These are phyloP conservation scores for Phaeodactylum tricornutum DNA, from an alignment of 108 stramenopile genomes.

Conservation along the genomic window DNA sequence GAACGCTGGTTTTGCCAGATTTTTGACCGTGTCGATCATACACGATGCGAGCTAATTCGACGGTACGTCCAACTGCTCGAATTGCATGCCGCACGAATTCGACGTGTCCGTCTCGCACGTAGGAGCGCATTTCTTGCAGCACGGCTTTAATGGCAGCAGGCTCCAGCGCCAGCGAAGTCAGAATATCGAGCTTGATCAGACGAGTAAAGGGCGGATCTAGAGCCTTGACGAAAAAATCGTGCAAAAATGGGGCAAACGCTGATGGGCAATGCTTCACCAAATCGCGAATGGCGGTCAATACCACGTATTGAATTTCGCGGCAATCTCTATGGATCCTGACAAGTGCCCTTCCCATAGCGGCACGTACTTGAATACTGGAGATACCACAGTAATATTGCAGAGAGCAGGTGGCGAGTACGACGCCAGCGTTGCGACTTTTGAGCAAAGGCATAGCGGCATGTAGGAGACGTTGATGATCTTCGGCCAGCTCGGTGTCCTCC, in stretches of 20 bases:
- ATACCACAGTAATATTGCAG: constrained; percentile 92
- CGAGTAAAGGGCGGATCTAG: constrained; percentile 89
- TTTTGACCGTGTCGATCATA: constrained; percentile 56
- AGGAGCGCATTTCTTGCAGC: constrained; percentile 86
- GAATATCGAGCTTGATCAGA: constrained; percentile 92
- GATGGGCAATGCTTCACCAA: constrained; percentile 85
- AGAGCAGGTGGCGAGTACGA: constrained; percentile 90
- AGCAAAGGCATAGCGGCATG: constrained; percentile 82
- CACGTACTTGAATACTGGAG: constrained; percentile 59
- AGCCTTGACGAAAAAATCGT: constrained; percentile 94
- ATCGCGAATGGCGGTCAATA: constrained; percentile 84
- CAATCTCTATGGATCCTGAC: constrained; percentile 90
- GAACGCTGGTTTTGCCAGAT: constrained; percentile 11
- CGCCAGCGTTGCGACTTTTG: constrained; percentile 89
- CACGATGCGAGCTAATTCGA: constrained; percentile 67
- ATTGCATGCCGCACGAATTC: constrained; percentile 84
- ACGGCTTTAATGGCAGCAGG: constrained; percentile 76
- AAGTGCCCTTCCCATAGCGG: constrained; percentile 87
- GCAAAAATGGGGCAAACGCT: constrained; percentile 91
- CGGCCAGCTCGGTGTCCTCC: constrained; percentile 74
- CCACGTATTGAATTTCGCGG: constrained; percentile 96
- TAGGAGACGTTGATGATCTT: constrained; percentile 87
- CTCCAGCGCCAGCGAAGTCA: constrained; percentile 74
- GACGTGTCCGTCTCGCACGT: constrained; percentile 85
- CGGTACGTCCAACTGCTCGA: constrained; percentile 83